These are phyloP conservation scores for Trypanosoma mega DNA, from an alignment of 208 protist species.

Conservation along the genomic window DNA sequence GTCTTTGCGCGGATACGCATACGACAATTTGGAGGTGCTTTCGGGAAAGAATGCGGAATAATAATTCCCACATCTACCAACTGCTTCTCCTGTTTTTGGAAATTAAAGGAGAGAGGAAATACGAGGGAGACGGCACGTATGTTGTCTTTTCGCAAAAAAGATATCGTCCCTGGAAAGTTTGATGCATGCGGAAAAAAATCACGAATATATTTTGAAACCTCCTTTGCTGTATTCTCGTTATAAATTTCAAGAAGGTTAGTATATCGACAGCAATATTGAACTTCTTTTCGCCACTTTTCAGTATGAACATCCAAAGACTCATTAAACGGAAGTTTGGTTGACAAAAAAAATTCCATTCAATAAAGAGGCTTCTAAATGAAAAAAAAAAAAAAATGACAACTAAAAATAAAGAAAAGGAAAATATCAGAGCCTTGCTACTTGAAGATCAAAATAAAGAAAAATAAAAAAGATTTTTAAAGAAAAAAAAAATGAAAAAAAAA, in stretches of 20 bases:
- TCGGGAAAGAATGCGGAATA: slow-evolving; percentile 1
- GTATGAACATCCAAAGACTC: background rate
- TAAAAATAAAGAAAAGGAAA: too few species aligned
- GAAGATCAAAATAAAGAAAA: too few species aligned
- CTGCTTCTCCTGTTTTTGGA: background rate
- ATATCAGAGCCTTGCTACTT: too few species aligned
- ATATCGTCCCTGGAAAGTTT: slow-evolving; percentile 42
- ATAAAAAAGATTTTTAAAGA: too few species aligned
- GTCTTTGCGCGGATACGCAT: background rate
- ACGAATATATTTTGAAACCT: slow-evolving; percentile 40
- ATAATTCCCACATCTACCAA: slow-evolving; percentile 5
- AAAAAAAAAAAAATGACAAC: too few species aligned
- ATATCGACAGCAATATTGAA: background rate
- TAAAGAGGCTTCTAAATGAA: too few species aligned
- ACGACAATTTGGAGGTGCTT: background rate
- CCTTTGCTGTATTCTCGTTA: slow-evolving; percentile 20
- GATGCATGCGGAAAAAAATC: slow-evolving; percentile 52
- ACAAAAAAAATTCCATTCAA: too few species aligned
- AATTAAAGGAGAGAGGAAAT: slow-evolving; percentile 7
- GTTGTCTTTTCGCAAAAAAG: slow-evolving; percentile 1
- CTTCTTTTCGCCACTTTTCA: slow-evolving; percentile 7
- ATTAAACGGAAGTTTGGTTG: too few species aligned
- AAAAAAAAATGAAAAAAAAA: too few species aligned
- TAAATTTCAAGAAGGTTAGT: slow-evolving; percentile 4
- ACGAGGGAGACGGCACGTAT: background rate